These are phyloP conservation scores for Hortaea werneckii DNA, from an alignment of 2,329 filamentous ascomycete genomes.

Conservation along the genomic window DNA sequence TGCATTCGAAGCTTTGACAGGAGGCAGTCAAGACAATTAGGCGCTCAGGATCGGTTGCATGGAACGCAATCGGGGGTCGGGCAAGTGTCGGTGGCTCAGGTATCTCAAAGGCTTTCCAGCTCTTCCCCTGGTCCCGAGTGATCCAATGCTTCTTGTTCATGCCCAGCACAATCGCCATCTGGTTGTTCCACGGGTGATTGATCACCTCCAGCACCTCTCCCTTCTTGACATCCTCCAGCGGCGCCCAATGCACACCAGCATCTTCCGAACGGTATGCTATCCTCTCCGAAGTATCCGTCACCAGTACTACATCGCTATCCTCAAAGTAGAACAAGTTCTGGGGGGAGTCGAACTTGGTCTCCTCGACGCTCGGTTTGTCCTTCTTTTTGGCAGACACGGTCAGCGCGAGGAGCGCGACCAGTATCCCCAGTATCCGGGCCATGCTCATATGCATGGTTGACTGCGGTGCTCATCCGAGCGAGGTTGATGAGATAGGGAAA, in stretches of 20 bases:
- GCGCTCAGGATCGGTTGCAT: slow-evolving; percentile 71
- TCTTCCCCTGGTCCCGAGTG: slow-evolving; percentile 72
- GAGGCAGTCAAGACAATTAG: slow-evolving; percentile 61
- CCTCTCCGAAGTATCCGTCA: slow-evolving; percentile 54
- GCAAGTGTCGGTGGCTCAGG: slow-evolving; percentile 47
- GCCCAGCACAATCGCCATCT: slow-evolving; percentile 73
- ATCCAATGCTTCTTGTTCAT: slow-evolving; percentile 60
- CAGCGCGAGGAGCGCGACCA: slow-evolving; percentile 12
- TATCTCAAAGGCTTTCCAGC: slow-evolving; percentile 66
- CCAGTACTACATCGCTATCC: slow-evolving; percentile 71
- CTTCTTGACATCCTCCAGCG: slow-evolving; percentile 53
- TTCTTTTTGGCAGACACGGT: slow-evolving; percentile 17
- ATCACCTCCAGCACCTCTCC: slow-evolving; percentile 53
- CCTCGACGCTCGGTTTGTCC: slow-evolving; percentile 50
- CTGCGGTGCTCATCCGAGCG: neutral
- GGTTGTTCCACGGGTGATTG: slow-evolving; percentile 68
- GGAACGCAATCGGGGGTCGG: slow-evolving; percentile 57
- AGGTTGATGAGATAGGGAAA: neutral
- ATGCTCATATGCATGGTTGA: neutral
- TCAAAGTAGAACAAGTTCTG: slow-evolving; percentile 78
- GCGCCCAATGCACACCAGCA: slow-evolving; percentile 68
- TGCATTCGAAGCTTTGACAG: slow-evolving; percentile 29
- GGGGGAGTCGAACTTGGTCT: slow-evolving; percentile 58
- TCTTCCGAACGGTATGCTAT: slow-evolving; percentile 69
- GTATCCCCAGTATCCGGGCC: neutral